Evolutionary conservation across 202 grass and related monocot species (phyloP), one percentile per base, ranked within the genome.

Genomic region (Digitaria exilis): DNA sequence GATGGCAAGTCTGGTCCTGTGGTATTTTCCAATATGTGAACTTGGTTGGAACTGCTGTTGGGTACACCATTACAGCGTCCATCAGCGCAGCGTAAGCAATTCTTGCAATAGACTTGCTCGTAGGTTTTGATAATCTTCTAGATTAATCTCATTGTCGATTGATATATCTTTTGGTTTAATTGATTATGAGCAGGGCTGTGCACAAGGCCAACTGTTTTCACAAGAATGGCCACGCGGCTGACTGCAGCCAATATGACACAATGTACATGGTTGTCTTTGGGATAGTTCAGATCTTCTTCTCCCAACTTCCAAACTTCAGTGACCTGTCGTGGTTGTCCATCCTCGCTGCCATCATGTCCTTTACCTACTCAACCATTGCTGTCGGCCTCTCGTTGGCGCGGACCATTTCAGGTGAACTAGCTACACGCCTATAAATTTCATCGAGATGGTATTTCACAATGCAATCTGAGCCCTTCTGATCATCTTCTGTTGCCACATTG

Each of bases 1-100:
- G 89, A 59, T 84, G 51, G 45, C 90, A 93, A 43, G 70, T 93
- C 55, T 93, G 82, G 87, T 62, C 90, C 12, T 98, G 95, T 32
- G 92, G 89, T 22, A 43, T 93, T 60, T 98, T 88, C 26, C 95
- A 98, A 43, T 98, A 98, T 75, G 84, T 89, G 32, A 98, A 98
- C 74, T 76, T 98, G 48, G 83, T 92, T 19, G 90, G 92, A 65
- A 87, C 86, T 0, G 87, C 92, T 7, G 89, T 98, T 48, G 95
- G 95, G 1, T 95, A 98, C 83, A 98, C 90, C 5, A 94, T 98
- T 28, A 98, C 92, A 18, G 92, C 95, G 31, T 90, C 90, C 21
- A 88, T 91, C 65, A 97, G 95, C 82, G 88, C 90, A 0, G 90
- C 88, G 92, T 97, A 88, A 97, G 94, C 62, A 60, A 28, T 21